Conservation (phyloP, 306 rosid species). For the Fragaria nilgerrensis region DNA sequence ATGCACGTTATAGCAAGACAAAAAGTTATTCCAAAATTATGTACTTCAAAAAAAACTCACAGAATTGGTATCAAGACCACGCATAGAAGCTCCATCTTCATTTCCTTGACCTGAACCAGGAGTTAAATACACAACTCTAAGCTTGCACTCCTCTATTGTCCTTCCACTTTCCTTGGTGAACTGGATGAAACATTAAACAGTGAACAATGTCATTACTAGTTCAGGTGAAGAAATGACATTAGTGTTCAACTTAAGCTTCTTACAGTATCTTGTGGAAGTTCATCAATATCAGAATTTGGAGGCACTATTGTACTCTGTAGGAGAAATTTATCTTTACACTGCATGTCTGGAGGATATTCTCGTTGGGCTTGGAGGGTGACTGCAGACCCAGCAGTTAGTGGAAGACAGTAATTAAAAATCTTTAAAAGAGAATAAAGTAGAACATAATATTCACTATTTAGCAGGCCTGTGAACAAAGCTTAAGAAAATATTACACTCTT, state of each 20-base stretch:
- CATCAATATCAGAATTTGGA: constrained; percentile 71
- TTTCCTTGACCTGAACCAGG: constrained; percentile 46
- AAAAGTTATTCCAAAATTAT: neutral
- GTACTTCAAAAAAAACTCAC: constrained; percentile 46
- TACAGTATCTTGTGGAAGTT: constrained; percentile 76
- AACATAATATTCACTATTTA: constrained; percentile 5
- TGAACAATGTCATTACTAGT: constrained; percentile 9
- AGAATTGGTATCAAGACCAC: constrained; percentile 43
- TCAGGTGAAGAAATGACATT: constrained; percentile 6
- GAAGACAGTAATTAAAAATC: constrained; percentile 10
- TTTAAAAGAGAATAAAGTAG: neutral
- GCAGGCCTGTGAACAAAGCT: neutral
- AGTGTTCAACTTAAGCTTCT: constrained; percentile 28
- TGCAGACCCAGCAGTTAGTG: constrained; percentile 41
- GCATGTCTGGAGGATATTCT: constrained; percentile 84
- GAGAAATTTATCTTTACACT: constrained; percentile 93
- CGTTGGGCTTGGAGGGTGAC: constrained; percentile 94
- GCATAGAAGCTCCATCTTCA: constrained; percentile 61
- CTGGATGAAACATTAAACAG: constrained; percentile 41
- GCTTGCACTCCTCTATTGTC: constrained; percentile 79
- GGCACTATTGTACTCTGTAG: constrained; percentile 75
- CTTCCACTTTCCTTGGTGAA: constrained; percentile 81
- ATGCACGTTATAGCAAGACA: neutral
- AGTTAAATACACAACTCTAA: constrained; percentile 60
- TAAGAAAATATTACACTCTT: constrained; percentile 8